Evolutionary conservation across 78 protist species (phyloP).

Genomic region (Dictyostelium intermedium): DNA sequence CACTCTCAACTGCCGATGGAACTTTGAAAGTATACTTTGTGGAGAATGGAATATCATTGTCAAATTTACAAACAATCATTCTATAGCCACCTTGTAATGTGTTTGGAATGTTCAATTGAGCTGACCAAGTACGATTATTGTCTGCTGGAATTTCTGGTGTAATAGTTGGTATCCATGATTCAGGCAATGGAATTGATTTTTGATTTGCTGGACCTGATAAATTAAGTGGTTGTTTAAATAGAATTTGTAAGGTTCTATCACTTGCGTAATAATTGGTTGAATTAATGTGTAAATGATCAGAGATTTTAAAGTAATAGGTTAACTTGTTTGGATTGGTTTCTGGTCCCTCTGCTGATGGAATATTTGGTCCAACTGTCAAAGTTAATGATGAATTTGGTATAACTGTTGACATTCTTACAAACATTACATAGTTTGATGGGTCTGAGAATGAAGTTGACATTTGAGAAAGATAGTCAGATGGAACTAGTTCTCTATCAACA

Average conservation of each 20-base stretch:
- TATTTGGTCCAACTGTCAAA: constrained; percentile 3
- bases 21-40: not conserved
- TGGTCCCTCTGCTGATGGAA: constrained; percentile 52
- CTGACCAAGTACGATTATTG: not conserved
- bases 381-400: constrained; percentile 2
- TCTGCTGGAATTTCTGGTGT: not conserved
- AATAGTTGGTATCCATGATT: not conserved
- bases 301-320: not conserved
- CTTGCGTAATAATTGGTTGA: not conserved
- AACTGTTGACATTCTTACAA: constrained; percentile 23
- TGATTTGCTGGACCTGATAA: not conserved
- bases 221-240: constrained; percentile 18
- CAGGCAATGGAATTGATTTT: not conserved
- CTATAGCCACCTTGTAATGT: not conserved
- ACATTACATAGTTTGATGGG: not conserved
- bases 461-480: not conserved
- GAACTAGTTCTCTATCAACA: not conserved
- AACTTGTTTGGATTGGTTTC: not conserved
- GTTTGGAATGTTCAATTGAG: not conserved
- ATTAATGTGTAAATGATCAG: constrained; percentile 36
- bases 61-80: not conserved
- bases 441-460: not conserved
- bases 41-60: not conserved
- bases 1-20: not conserved
- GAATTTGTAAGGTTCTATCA: not conserved